Percentiles rank a stretch among this genome's conserved stretches.
Evolutionary conservation across 208 protist genomes (phyloP).

Genomic region (Leishmania amazonensis): DNA sequence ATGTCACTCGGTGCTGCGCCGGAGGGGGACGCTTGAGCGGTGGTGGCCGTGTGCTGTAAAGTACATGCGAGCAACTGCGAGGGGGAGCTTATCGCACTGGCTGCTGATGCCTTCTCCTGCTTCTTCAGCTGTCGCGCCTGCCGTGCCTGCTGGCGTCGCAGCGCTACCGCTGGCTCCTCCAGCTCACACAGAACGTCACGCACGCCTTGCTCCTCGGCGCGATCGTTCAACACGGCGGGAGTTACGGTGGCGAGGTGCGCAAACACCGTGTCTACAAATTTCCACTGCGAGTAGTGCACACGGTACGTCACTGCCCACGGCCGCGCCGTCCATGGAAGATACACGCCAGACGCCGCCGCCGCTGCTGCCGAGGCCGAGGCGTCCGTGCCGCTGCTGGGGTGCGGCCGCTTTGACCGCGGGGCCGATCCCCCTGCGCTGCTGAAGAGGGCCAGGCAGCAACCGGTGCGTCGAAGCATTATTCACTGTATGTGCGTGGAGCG

Average conservation of each 20-base stretch:
- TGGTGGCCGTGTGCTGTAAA: background rate
- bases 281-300: slow-evolving; percentile 48
- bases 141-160: slow-evolving; percentile 26
- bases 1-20: background rate
- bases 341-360: slow-evolving; percentile 15
- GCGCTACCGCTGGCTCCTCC: slow-evolving; percentile 46
- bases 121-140: slow-evolving; percentile 6
- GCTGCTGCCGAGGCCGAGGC: background rate
- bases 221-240: slow-evolving; percentile 38
- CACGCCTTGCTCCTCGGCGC: slow-evolving; percentile 38
- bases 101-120: background rate
- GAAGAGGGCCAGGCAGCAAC: background rate
- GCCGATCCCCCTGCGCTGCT: slow-evolving; percentile 7
- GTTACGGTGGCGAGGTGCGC: slow-evolving; percentile 44
- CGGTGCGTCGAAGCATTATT: slow-evolving; percentile 18
- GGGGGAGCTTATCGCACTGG: background rate
- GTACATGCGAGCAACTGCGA: background rate
- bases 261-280: slow-evolving; percentile 58
- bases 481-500: background rate
- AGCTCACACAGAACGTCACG: slow-evolving; percentile 56
- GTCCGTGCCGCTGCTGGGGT: background rate
- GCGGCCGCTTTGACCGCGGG: background rate
- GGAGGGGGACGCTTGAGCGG: background rate
- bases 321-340: slow-evolving; percentile 73
- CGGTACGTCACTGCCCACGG: slow-evolving; percentile 53